A percentile compares a stretch with the other conserved stretches of the same genome.
Conservation (phyloP, 1,284 basidiomycete genomes). For the Rugosomyces carneus region DNA sequence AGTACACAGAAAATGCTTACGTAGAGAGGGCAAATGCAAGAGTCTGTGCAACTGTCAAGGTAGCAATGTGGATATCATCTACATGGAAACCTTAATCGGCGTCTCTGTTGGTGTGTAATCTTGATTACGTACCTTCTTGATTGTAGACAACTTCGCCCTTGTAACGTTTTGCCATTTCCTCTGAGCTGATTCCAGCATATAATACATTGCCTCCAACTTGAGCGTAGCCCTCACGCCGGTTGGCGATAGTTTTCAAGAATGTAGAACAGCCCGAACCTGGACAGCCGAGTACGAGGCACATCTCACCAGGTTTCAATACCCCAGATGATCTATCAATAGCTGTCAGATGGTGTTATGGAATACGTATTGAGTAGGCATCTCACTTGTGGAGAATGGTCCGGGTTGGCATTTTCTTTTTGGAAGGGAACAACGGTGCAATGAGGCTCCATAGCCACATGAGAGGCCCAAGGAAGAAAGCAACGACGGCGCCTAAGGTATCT, state of each 20-base stretch:
- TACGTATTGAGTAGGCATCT: conserved; percentile 18
- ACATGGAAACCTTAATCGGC: conserved; percentile 1
- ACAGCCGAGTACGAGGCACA: conserved; percentile 73
- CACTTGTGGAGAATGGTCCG: conserved; percentile 65
- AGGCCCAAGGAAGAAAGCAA: conserved; percentile 54
- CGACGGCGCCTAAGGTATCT: conserved; percentile 45
- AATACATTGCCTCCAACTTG: conserved; percentile 58
- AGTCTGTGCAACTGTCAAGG: conserved; percentile 72
- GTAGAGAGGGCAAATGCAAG: conserved; percentile 63
- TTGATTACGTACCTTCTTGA: conserved; percentile 49
- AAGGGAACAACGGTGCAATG: conserved; percentile 53
- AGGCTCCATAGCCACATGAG: conserved; percentile 43
- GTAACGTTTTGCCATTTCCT: conserved; percentile 61
- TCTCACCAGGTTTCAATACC: conserved; percentile 60
- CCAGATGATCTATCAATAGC: conserved; percentile 57
- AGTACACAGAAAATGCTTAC: conserved; percentile 18
- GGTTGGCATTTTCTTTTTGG: conserved; percentile 34
- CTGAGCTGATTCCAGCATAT: conserved; percentile 68
- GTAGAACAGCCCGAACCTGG: conserved; percentile 81
- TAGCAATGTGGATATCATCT: conserved; percentile 77
- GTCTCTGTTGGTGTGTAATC: not conserved
- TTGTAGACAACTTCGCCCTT: conserved; percentile 87
- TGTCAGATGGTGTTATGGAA: conserved; percentile 23
- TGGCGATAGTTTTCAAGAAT: conserved; percentile 74
- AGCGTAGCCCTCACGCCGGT: conserved; percentile 59